Conservation (phyloP, 768 basidiomycete species). For the Russula brevipes region DNA sequence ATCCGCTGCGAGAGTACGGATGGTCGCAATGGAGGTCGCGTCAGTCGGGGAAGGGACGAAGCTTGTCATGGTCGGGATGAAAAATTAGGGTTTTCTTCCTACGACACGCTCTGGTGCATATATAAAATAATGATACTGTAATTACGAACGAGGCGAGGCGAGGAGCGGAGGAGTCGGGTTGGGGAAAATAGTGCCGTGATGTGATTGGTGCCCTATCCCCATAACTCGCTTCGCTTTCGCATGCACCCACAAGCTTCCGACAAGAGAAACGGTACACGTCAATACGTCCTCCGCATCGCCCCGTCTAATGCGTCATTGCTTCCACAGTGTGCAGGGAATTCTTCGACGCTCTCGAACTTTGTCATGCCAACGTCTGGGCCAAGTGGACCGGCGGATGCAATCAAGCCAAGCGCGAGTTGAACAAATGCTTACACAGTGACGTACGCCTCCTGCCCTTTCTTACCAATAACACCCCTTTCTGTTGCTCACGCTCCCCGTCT, state of each 20-base stretch:
- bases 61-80: slow-evolving; percentile 34
- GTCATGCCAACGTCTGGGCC: slow-evolving; percentile 59
- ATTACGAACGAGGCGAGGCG: too few relatives aligned
- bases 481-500: slow-evolving; percentile 10
- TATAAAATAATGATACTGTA: too few relatives aligned
- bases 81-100: too few relatives aligned
- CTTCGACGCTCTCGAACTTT: slow-evolving; percentile 68
- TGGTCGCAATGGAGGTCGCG: slow-evolving; percentile 59
- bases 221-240: neutral
- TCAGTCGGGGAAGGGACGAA: slow-evolving; percentile 43
- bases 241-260: slow-evolving; percentile 69
- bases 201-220: too few relatives aligned
- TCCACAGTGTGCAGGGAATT: slow-evolving; percentile 64
- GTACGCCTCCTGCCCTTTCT: slow-evolving; percentile 35
- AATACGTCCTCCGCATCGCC: slow-evolving; percentile 22
- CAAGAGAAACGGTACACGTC: slow-evolving; percentile 40
- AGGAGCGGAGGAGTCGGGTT: too few relatives aligned
- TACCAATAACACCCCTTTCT: neutral
- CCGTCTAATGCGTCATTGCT: too few relatives aligned
- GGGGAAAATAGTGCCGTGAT: neutral
- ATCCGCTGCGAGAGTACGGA: slow-evolving; percentile 71
- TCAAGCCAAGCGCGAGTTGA: slow-evolving; percentile 58
- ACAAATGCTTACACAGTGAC: slow-evolving; percentile 66
- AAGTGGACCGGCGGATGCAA: slow-evolving; percentile 70
- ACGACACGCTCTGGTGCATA: too few relatives aligned